Evolutionary conservation across 352 stramenopile species (phyloP), one percentile per base, ranked within the genome.

Genomic region (Plasmopara halstedii): DNA sequence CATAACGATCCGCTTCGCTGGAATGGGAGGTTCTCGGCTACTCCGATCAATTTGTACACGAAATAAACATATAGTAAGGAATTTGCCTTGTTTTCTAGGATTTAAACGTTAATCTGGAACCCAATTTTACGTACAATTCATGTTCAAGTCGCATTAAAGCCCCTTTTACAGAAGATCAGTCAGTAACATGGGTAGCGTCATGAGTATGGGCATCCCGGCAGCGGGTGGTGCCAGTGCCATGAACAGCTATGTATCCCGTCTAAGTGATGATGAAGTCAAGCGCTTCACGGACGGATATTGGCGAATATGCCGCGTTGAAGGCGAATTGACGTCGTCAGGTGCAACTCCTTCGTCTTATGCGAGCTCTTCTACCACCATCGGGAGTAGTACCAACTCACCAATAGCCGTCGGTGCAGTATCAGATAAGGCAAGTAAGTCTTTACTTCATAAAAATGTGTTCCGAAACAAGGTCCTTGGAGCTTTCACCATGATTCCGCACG

Each of bases 401-500:
- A 14, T 19, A 13, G 17, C 44, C n/a, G 25, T 35, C n/a, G 10
- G 18, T 23, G 26, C 27, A 19, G 51, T 34, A 33, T 33, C 43
- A 20, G 45, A 56, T 42, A n/a, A 19, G 14, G 9, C 8, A 2
- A 42, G 52, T 9, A 46, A 46, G 7, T 37, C 50, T 13, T 37
- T 69, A 13, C 34, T 89, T 27, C 70, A 29, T 43, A 90, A 90
- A 61, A 85, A 86, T 38, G 42, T 78, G 31, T 94, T 94, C 38
- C 79, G 82, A n/a, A 69, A 61, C 41, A 91, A 91, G 50, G 51
- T 94, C 19, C 62, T 94, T 13, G 68, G 72, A 22, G 64, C 73
- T 27, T 94, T 91, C 46, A 66, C 77, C 11, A 69, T 88, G 59
- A 85, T 94, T 33, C 82, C 82, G 23, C 68, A 85, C 51, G 83